These are phyloP conservation scores for Tilletia caries DNA, from an alignment of 1,284 basidiomycete genomes.

Conservation along the genomic window DNA sequence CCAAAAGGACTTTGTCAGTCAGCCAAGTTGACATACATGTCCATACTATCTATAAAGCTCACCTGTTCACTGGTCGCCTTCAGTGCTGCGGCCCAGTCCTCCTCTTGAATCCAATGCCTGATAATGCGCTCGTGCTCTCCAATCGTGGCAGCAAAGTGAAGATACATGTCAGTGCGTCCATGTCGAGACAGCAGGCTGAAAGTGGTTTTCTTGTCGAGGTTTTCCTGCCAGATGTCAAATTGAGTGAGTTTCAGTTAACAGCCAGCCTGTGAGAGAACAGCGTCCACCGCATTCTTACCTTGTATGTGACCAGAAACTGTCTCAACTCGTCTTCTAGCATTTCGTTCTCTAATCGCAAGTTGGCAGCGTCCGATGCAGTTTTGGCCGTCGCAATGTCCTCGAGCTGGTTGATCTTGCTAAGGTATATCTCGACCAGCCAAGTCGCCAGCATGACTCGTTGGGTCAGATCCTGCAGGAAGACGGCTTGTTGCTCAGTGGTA, in stretches of 20 bases:
- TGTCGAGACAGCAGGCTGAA: constrained; percentile 92
- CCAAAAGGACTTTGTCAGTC: neutral
- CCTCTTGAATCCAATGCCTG: constrained; percentile 87
- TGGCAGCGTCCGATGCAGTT: constrained; percentile 79
- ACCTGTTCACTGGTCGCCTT: constrained; percentile 83
- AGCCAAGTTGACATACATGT: neutral
- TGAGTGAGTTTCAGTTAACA: neutral
- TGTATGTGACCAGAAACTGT: constrained; percentile 88
- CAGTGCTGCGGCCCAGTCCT: constrained; percentile 86
- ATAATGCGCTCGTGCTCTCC: constrained; percentile 80
- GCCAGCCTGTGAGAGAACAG: neutral
- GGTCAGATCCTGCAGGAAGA: constrained; percentile 68
- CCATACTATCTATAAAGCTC: constrained; percentile 22
- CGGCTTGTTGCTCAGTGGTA: neutral
- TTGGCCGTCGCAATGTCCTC: constrained; percentile 77
- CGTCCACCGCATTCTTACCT: constrained; percentile 58
- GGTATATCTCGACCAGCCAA: constrained; percentile 96
- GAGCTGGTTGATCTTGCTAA: constrained; percentile 91
- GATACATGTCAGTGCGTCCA: constrained; percentile 84
- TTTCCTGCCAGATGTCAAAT: constrained; percentile 59
- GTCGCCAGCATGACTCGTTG: constrained; percentile 97
- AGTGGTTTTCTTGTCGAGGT: constrained; percentile 77
- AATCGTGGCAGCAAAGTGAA: constrained; percentile 79
- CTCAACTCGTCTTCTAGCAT: constrained; percentile 88
- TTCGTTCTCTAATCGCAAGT: constrained; percentile 72